Evolutionary conservation across 2,329 filamentous ascomycete genomes (phyloP), one percentile per base, ranked within the genome.

Genomic region (Alternaria sp.): DNA sequence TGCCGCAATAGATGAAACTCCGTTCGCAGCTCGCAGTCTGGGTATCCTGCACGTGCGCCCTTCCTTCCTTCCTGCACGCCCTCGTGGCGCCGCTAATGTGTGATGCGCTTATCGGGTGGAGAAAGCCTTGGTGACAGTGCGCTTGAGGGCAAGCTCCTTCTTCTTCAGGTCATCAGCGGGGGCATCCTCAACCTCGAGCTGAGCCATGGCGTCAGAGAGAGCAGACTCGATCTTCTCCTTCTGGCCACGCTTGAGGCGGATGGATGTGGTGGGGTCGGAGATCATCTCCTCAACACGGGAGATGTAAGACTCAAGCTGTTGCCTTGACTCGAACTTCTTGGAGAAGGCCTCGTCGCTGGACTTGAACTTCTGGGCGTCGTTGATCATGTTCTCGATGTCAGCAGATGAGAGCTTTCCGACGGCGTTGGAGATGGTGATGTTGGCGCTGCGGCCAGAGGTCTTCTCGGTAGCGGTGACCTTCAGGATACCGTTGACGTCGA

Each of bases 381-480:
- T 91, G 81, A 99, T 93, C 94, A 98, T 98, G 86, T 89, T 93
- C 87, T 99, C 95, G 70, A 99, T 99, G 85, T 99, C 95, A 65
- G 84, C 83, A 54, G 90, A 91, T 66, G 93, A 97, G 72, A 99
- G 92, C 88, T 99, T 99, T 82, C 95, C 95, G 76, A 99, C 94
- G 62, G 95, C 97, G 89, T 99, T 99, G 84, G 92, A 93, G 84
- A 99, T 99, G 81, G 95, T 99, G 82, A 99, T 99, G 89, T 99
- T 99, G 84, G 95, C 95, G 78, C 88, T 95, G 81, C 95, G 94
- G 77, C 95, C 95, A 34, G 95, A 97, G 73, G 93, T 94, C 90
- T 99, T 99, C 89, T 99, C 95, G 48, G 94, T 97, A 71, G 95
- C 95, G 66, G 94, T 98, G 77, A 98, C 95, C 90, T 99, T 99